phyloP scores from a whole-genome alignment of 495 filamentous ascomycete species.

The Polyplosphaeria fusca region DNA sequence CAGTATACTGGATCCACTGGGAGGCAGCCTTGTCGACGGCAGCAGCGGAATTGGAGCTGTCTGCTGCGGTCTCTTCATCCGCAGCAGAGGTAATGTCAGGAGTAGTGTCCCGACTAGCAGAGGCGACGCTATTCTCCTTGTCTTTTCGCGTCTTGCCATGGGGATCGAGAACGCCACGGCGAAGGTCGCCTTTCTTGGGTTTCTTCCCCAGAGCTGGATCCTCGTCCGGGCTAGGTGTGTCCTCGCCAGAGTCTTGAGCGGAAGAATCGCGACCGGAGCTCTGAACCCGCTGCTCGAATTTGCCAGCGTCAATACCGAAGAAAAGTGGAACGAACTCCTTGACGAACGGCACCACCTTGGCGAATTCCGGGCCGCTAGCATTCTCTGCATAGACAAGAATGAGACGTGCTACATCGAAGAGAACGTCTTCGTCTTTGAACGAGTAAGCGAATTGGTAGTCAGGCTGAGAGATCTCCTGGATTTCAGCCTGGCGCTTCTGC shows the following conservation, averaged over 20 bases:
- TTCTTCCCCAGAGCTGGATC: slow-evolving; percentile 56
- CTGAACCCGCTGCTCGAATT: slow-evolving; percentile 71
- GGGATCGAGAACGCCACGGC: slow-evolving; percentile 80
- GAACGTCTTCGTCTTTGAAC: slow-evolving; percentile 72
- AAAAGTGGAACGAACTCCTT: slow-evolving; percentile 84
- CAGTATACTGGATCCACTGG: slow-evolving; percentile 61
- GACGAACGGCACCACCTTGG: slow-evolving; percentile 76
- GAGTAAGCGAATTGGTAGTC: slow-evolving; percentile 70
- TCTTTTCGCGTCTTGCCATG: slow-evolving; percentile 61
- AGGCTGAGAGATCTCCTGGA: slow-evolving; percentile 54
- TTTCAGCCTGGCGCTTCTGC: slow-evolving; percentile 62
- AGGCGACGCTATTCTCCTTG: slow-evolving; percentile 69
- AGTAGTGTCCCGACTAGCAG: slow-evolving; percentile 78
- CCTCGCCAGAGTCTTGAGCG: slow-evolving; percentile 67
- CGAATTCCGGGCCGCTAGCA: slow-evolving; percentile 66
- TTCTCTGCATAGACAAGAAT: slow-evolving; percentile 72
- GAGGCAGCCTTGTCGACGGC: slow-evolving; percentile 37
- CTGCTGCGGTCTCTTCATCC: slow-evolving; percentile 53
- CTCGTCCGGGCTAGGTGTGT: slow-evolving; percentile 49
- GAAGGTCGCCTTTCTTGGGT: slow-evolving; percentile 70
- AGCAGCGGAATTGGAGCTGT: slow-evolving; percentile 43
- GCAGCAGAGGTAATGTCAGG: slow-evolving; percentile 72
- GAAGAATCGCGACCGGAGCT: slow-evolving; percentile 61
- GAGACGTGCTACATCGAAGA: slow-evolving; percentile 76
- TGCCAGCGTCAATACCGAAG: slow-evolving; percentile 76